Base-by-base conservation (phyloP, 768 basidiomycete genomes). In the Pleurotus ostreatus region DNA sequence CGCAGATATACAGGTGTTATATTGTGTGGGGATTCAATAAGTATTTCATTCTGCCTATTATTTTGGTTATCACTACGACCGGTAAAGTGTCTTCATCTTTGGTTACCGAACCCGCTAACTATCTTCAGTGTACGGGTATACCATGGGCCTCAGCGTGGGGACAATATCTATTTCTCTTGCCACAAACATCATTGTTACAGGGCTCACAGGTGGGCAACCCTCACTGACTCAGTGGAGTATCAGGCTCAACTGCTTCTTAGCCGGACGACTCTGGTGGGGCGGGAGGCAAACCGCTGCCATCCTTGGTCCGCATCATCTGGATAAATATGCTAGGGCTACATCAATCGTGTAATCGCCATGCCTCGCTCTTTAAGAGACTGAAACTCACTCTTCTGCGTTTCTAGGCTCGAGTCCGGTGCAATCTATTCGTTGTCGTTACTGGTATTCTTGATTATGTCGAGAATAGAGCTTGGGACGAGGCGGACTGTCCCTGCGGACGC, bases 11-110 rank as follows among this genome's bases (percentile, higher is more conserved):
- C 23, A 13, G 51, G 22, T 52, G 51, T n/a, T 52, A 52, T n/a
- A 52, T 52, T 9, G 51, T 52, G 26, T 52, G 51, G 51, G 51
- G 51, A 20, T 52, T 52, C 38, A 52, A 52, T 15, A 52, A 52
- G 20, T 52, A 52, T 23, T 52, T 52, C 16, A 52, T 52, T 39
- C 20, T 52, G 11, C 51, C 51, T 15, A 52, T 52, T 12, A 39
- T 52, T 2, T 23, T 52, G 38, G 51, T 52, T 18, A 5, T 52
- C 9, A 52, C 51, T 40, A 52, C 51, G 12, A 52, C 51, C 0
- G 51, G 51, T 52, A 40, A 30, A 30, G 30, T 9, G 2, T 8
- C 9, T 30, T 30, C 30, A 30, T 8, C 8, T 8, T 8, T 30
- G 11, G 8, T 2, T 30, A 30, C 11, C 11, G 2, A 30, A 26